phyloP scores from a whole-genome alignment of 331 rosid species.

The Pyracantha coccinea region DNA sequence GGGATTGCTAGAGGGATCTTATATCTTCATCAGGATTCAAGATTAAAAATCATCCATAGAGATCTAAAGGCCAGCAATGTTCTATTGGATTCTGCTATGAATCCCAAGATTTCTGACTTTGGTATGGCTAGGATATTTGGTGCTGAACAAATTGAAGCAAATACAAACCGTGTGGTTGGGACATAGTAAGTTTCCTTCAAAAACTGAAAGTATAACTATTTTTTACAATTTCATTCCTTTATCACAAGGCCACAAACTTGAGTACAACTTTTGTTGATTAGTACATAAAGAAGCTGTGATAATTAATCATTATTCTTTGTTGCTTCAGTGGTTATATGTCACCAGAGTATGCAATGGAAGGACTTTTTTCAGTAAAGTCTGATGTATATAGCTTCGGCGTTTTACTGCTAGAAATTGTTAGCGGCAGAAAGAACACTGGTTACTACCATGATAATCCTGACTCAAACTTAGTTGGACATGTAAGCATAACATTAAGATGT shows the following conservation, averaged over 20 bases:
- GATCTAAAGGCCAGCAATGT: constrained; percentile 59
- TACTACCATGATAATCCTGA: constrained; percentile 5
- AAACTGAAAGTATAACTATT: background rate
- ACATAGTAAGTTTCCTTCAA: constrained; percentile 44
- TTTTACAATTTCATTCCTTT: background rate
- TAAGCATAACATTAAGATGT: constrained; percentile 14
- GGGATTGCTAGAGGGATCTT: constrained; percentile 58
- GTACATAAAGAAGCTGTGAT: no score
- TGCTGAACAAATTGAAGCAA: constrained; percentile 49
- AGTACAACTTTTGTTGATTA: background rate
- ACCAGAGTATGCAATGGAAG: constrained; percentile 53
- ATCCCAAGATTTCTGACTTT: constrained; percentile 74
- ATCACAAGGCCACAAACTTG: background rate
- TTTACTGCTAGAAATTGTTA: constrained; percentile 43
- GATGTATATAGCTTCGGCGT: constrained; percentile 60
- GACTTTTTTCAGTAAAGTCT: constrained; percentile 40
- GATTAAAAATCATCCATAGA: constrained; percentile 54
- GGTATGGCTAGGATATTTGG: constrained; percentile 73
- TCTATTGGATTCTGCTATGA: constrained; percentile 40
- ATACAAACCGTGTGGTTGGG: constrained; percentile 51
- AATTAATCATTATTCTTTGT: no score
- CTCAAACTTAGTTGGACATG: constrained; percentile 47
- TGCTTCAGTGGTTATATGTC: constrained; percentile 57
- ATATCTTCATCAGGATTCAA: constrained; percentile 65
- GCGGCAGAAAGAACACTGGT: constrained; percentile 32